Conservation (phyloP, 495 filamentous ascomycete genomes). For the Penicillium ucsense region DNA sequence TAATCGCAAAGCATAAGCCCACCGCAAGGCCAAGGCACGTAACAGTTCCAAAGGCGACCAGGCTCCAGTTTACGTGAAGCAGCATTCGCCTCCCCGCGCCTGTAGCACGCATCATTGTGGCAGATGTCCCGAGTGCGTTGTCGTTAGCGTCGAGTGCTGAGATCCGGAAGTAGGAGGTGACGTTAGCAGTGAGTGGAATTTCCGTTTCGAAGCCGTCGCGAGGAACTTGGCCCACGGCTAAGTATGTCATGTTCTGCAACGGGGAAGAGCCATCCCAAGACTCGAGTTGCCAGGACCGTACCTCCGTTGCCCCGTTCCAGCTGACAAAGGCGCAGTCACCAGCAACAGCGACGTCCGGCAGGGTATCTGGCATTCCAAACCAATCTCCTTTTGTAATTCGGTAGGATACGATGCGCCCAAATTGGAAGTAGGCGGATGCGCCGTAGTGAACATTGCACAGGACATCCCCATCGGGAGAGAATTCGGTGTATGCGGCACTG, state of each 20-base stretch:
- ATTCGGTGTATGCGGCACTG: conserved; percentile 46
- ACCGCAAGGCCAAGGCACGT: conserved; percentile 5
- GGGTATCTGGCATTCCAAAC: conserved; percentile 23
- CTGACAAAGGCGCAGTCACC: conserved; percentile 26
- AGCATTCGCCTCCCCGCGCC: background rate
- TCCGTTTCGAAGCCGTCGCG: conserved; percentile 16
- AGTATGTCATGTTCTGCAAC: conserved; percentile 11
- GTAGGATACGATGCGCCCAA: conserved; percentile 30
- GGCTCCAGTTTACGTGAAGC: background rate
- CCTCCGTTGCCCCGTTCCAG: conserved; percentile 42
- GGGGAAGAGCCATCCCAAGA: conserved; percentile 14
- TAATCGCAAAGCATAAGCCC: conserved; percentile 8
- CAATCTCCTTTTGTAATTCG: conserved; percentile 27
- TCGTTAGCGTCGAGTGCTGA: conserved; percentile 8
- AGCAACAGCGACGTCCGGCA: conserved; percentile 17
- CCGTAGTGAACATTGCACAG: conserved; percentile 36
- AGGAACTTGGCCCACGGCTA: conserved; percentile 1
- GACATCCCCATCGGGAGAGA: conserved; percentile 36
- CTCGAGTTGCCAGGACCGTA: conserved; percentile 26
- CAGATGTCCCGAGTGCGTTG: conserved; percentile 9
- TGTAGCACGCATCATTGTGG: conserved; percentile 1
- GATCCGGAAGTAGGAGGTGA: conserved; percentile 11
- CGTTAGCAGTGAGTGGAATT: conserved; percentile 2
- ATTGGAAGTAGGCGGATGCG: conserved; percentile 28
- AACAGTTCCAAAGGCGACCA: conserved; percentile 5